These are phyloP conservation scores for Thymus quinquecostatus DNA, from an alignment of 257 asterid species.

Conservation along the genomic window DNA sequence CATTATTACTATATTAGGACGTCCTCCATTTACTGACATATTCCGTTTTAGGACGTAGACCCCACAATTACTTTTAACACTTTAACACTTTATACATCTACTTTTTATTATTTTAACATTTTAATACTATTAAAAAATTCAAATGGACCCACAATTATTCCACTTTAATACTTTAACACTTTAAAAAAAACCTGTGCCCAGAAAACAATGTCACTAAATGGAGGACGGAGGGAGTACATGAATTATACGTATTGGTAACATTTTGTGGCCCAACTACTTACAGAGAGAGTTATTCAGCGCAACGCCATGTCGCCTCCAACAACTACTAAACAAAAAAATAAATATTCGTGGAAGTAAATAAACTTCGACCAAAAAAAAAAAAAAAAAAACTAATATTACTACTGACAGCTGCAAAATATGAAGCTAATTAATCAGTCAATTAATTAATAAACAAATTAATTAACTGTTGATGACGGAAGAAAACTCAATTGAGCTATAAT, in stretches of 20 bases:
- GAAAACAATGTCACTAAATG: no score
- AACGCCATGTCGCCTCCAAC: constrained; percentile 15
- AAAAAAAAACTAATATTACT: neutral
- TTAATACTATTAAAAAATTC: no score
- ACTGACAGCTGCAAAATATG: neutral
- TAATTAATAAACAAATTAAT: neutral
- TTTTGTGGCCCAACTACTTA: constrained; percentile 9
- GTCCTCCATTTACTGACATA: no score
- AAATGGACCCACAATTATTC: no score
- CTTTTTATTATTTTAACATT: no score
- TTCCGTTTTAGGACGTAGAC: no score
- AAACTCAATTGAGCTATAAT: constrained; percentile 73
- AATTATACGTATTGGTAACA: neutral
- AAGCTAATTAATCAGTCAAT: constrained; percentile 2
- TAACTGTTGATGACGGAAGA: constrained; percentile 42
- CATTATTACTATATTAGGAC: no score
- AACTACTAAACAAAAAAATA: neutral
- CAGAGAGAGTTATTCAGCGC: neutral
- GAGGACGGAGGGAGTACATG: no score
- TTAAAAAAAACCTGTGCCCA: no score
- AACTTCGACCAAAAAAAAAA: neutral
- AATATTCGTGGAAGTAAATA: constrained; percentile 19
- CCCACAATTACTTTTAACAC: no score
- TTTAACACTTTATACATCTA: no score
- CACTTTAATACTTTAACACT: no score